Percentiles rank a stretch among this genome's conserved stretches.
These are phyloP conservation scores for Angophora floribunda DNA, from an alignment of 345 rosid species.

Conservation along the genomic window DNA sequence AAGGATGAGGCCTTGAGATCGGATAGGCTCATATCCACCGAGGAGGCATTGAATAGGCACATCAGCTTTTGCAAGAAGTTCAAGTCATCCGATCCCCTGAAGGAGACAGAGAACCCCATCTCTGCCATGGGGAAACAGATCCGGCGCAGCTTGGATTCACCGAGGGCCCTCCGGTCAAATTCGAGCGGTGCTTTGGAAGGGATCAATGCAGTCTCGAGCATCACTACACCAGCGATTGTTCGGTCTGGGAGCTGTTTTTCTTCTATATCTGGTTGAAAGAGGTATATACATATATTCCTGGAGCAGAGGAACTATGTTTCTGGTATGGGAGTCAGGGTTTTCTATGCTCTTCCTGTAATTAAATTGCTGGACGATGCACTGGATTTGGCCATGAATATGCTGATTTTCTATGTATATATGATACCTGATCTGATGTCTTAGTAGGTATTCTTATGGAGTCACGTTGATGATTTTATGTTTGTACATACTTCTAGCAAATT, in stretches of 20 bases:
- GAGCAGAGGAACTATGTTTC: not conserved
- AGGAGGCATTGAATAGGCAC: slow-evolving; percentile 49
- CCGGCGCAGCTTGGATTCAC: slow-evolving; percentile 50
- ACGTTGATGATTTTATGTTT: not conserved
- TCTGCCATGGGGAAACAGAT: slow-evolving; percentile 43
- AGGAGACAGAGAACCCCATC: slow-evolving; percentile 51
- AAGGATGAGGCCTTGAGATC: slow-evolving; percentile 48
- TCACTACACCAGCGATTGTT: not conserved
- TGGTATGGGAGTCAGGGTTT: not conserved
- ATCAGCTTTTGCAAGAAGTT: slow-evolving; percentile 27
- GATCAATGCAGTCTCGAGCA: not conserved
- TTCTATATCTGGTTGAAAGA: not conserved
- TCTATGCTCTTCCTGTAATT: not conserved
- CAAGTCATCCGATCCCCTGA: slow-evolving; percentile 2
- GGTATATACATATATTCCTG: not conserved
- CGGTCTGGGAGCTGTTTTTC: slow-evolving; percentile 8
- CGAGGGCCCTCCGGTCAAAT: slow-evolving; percentile 15
- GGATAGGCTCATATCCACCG: slow-evolving; percentile 30
- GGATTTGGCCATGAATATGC: not conserved
- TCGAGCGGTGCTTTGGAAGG: slow-evolving; percentile 32
- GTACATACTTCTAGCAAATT: not conserved
- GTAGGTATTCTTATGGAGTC: not conserved
- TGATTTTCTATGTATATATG: not conserved
- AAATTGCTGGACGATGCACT: not conserved
- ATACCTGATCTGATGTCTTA: not conserved